Evolutionary conservation across 78 protist genomes (phyloP), one percentile per base, ranked within the genome.

Genomic region (Speleostelium caveatum): DNA sequence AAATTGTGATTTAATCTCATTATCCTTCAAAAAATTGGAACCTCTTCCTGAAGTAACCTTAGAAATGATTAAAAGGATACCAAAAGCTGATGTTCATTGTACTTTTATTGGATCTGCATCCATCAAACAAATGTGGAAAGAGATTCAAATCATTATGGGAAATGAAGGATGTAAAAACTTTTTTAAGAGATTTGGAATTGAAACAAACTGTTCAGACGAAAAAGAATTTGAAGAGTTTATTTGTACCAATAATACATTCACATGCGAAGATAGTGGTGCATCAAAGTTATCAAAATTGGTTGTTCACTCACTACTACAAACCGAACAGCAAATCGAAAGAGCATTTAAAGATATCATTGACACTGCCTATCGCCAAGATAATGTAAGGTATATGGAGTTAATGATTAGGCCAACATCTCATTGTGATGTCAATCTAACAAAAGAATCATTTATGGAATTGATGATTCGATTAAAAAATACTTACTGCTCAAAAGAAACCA

Each of bases 31-130:
- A 12, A 65, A 65, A 4, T 28, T 16, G 41, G 2, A 24, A 4
- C 5, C 26, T 41, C 22, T 39, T 19, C 93, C 90, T 16, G 14
- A 12, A 16, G 67, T 95, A 12, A 92, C 96, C 8, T n/a, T 67
- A 1, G 96, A 95, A 6, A 30, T 95, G 4, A 30, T 95, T 21
- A 38, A 51, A 10, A 38, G 21, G 2, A 51, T 95, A 3, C 96
- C 96, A n/a, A 95, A 95, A 41, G 35, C 80, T 8, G 96, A 95
- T 69, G 30, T 94, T 12, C 93, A 95, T 60, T 62, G 92, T 51
- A 28, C 96, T n/a, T 79, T 95, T 30, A 94, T 61, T 45, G 96
- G 96, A 10, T 66, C 92, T 17, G 95, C 91, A 16, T 73, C 89
- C 17, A n/a, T 92, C 55, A 94, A 56, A 10, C 72, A 38, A 24